phyloP scores from a whole-genome alignment of 441 rosid species.

The Euphorbia schlechtendalii region DNA sequence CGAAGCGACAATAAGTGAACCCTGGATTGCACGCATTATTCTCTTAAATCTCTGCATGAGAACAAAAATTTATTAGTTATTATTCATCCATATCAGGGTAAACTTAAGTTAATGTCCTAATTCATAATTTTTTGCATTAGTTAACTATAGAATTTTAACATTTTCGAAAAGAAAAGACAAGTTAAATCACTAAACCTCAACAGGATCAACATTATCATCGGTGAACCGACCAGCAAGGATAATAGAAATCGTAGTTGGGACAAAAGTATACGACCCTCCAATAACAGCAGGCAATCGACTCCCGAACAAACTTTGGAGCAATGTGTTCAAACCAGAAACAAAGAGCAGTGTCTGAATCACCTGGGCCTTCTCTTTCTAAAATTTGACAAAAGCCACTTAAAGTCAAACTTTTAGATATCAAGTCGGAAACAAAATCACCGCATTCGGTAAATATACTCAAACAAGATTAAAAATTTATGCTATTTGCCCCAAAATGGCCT shows the following conservation, averaged over 20 bases:
- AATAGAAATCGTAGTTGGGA: slow-evolving; percentile 82
- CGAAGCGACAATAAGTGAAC: slow-evolving; percentile 86
- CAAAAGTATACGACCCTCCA: slow-evolving; percentile 82
- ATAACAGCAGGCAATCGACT: slow-evolving; percentile 84
- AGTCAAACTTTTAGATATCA: slow-evolving; percentile 7
- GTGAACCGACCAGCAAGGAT: slow-evolving; percentile 83
- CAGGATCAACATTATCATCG: slow-evolving; percentile 47
- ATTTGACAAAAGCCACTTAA: slow-evolving; percentile 11
- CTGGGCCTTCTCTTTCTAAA: slow-evolving; percentile 83
- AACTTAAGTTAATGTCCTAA: no score
- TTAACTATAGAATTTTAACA: background rate
- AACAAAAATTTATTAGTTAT: slow-evolving; percentile 18
- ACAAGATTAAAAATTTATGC: slow-evolving; percentile 1
- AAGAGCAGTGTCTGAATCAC: slow-evolving; percentile 88
- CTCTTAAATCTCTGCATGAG: slow-evolving; percentile 62
- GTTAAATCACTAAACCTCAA: slow-evolving; percentile 46
- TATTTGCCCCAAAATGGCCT: slow-evolving; percentile 20
- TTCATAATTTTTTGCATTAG: background rate
- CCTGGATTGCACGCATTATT: no score
- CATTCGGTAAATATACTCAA: background rate
- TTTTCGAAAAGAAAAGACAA: background rate
- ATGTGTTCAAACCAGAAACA: slow-evolving; percentile 93
- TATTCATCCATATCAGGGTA: background rate
- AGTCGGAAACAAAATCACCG: slow-evolving; percentile 1
- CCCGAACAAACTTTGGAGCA: slow-evolving; percentile 70